Evolutionary conservation across 768 basidiomycete species (phyloP), one percentile per base, ranked within the genome.

Genomic region (Nidularia sp.): DNA sequence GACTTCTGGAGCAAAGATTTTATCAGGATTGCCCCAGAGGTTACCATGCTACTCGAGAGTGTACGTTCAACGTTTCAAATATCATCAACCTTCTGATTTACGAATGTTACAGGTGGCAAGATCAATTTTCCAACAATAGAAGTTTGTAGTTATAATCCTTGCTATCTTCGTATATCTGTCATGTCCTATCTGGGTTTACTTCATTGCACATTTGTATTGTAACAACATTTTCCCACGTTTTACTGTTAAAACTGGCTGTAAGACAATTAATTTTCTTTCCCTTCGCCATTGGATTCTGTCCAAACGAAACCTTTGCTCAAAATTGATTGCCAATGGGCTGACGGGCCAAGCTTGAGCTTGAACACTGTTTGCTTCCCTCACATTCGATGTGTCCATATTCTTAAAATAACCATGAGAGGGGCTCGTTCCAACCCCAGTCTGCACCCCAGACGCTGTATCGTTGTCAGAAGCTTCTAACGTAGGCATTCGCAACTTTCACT

Each of bases 1-100:
- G 88, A 90, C 53, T 93, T 93, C 76, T 93, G 90, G 89, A 87
- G 76, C 78, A 90, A 88, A 66, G 85, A 87, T 55, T 93, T 92
- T 62, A 80, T 91, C 60, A 86, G 84, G 58, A 81, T 90, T 63
- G 87, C 87, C 51, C 90, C 91, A 39, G 91, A 93, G 67, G 91
- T 93, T 58, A 86, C 88, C 36, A 68, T 90, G 69, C 79, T 93
- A 59, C 82, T 93, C 62, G 88, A 91, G 73, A 86, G 84, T 74
- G 90, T 92, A 69, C 64, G 87, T 75, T 18, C 53, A 53, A 36
- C 47, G 48, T 50, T 33, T 53, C n/a, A 6, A 42, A 50, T 31
- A 54, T 22, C 25, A 49, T 49, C 22, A 44, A 32, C 34, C 46
- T 10, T 35, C 50, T 39, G 32, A 34, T 47, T 60, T 47, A 45